Percentiles rank a stretch among this genome's conserved stretches.
These are phyloP conservation scores for Boletus pseudopeckii DNA, from an alignment of 768 basidiomycete genomes.

Conservation along the genomic window DNA sequence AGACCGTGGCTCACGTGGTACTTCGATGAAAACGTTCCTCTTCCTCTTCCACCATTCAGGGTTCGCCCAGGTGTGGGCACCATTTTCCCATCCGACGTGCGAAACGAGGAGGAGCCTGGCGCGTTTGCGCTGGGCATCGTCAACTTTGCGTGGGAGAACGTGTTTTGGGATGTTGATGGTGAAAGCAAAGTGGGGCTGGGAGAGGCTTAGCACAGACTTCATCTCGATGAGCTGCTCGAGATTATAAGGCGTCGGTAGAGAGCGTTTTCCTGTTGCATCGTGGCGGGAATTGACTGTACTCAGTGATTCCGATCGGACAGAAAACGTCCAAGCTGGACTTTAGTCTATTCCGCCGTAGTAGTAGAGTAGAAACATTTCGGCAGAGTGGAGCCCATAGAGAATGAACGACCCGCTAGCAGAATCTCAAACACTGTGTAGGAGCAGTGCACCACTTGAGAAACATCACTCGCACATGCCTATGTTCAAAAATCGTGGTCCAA, in stretches of 20 bases:
- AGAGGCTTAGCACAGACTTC: constrained; percentile 4
- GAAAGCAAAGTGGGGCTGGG: constrained; percentile 8
- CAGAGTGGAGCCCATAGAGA: too few relatives aligned
- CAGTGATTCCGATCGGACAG: not conserved
- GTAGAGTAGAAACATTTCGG: too few relatives aligned
- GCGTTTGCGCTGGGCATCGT: constrained; percentile 6
- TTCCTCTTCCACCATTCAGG: constrained; percentile 1
- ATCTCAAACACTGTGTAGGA: too few relatives aligned
- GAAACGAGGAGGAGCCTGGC: not conserved
- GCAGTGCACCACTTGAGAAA: too few relatives aligned
- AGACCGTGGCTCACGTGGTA: not conserved
- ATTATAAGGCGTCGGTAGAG: not conserved
- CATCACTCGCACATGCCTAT: too few relatives aligned
- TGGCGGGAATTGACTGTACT: not conserved
- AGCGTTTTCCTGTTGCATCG: not conserved
- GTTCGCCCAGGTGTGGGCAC: constrained; percentile 5
- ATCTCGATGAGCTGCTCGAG: not conserved
- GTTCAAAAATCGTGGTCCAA: not conserved
- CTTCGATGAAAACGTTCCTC: not conserved
- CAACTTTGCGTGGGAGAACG: not conserved
- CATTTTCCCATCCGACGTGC: not conserved
- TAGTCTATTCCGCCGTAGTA: too few relatives aligned
- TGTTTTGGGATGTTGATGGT: constrained; percentile 7
- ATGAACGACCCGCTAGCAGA: too few relatives aligned
- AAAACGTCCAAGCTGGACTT: too few relatives aligned